These are phyloP conservation scores for Cercospora zeina DNA, from an alignment of 2,329 filamentous ascomycete genomes.

Conservation along the genomic window DNA sequence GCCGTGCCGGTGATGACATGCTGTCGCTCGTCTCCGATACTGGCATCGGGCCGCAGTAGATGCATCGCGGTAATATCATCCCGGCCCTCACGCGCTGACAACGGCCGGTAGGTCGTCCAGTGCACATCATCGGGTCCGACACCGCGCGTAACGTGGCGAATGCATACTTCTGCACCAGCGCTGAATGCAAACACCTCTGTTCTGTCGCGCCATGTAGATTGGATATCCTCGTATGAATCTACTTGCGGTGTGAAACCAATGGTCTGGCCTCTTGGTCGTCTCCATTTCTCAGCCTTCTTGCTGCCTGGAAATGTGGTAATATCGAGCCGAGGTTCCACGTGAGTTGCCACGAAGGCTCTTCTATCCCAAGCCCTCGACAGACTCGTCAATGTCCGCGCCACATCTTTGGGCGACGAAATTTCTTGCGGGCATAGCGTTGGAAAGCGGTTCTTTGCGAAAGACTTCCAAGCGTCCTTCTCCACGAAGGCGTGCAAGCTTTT, in stretches of 20 bases:
- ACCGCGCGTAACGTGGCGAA: slow-evolving; percentile 47
- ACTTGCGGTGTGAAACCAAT: slow-evolving; percentile 59
- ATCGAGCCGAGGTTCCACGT: slow-evolving; percentile 49
- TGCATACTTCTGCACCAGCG: slow-evolving; percentile 58
- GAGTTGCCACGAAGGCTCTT: slow-evolving; percentile 57
- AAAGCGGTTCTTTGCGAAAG: slow-evolving; percentile 53
- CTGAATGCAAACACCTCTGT: slow-evolving; percentile 62
- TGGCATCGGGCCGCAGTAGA: slow-evolving; percentile 47
- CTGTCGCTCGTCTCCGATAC: slow-evolving; percentile 42
- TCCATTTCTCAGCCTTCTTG: slow-evolving; percentile 41
- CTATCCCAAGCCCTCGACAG: slow-evolving; percentile 59
- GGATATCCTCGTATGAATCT: slow-evolving; percentile 37
- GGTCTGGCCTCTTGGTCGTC: slow-evolving; percentile 50
- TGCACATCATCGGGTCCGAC: slow-evolving; percentile 30
- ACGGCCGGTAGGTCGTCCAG: slow-evolving; percentile 57
- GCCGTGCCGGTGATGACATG: slow-evolving; percentile 58
- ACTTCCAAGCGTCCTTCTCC: slow-evolving; percentile 49
- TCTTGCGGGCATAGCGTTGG: slow-evolving; percentile 43
- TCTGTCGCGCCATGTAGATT: slow-evolving; percentile 49
- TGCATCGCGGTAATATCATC: slow-evolving; percentile 63
- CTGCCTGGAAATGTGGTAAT: slow-evolving; percentile 38
- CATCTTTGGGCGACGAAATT: slow-evolving; percentile 51
- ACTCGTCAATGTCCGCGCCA: slow-evolving; percentile 57
- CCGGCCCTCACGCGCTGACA: slow-evolving; percentile 52
- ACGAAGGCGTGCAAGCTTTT: slow-evolving; percentile 50